These are phyloP conservation scores for Cercospora sp. DNA, from an alignment of 2,329 filamentous ascomycete genomes.

Conservation along the genomic window DNA sequence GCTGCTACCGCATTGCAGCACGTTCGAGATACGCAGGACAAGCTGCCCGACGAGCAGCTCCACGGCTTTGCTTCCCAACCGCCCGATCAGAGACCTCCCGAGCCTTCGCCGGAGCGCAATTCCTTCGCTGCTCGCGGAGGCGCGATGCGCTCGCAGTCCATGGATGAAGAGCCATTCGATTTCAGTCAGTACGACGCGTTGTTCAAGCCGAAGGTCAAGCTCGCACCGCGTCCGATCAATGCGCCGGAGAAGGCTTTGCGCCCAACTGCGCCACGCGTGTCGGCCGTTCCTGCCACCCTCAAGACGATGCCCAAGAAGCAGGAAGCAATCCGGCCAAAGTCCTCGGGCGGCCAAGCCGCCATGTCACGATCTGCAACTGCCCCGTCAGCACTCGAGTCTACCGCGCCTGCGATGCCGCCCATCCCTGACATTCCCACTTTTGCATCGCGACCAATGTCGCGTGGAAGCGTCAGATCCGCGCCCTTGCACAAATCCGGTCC, in stretches of 20 bases:
- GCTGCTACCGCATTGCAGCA: not conserved
- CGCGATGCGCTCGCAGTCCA: conserved; percentile 16
- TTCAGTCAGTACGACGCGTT: conserved; percentile 48
- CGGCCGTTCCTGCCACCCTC: conserved; percentile 35
- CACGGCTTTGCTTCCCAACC: not conserved
- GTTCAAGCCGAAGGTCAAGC: conserved; percentile 78
- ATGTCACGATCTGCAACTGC: conserved; percentile 17
- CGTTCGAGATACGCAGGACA: not conserved
- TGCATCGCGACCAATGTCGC: conserved; percentile 38
- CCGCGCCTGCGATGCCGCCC: conserved; percentile 37
- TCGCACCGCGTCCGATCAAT: conserved; percentile 77
- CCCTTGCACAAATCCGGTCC: conserved; percentile 42
- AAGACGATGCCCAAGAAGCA: conserved; percentile 34
- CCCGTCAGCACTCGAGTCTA: conserved; percentile 11
- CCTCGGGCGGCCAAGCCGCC: conserved; percentile 35
- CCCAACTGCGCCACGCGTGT: conserved; percentile 56
- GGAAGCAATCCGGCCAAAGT: conserved; percentile 40
- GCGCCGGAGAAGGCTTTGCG: conserved; percentile 50
- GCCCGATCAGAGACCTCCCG: conserved; percentile 3
- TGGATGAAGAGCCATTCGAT: conserved; percentile 49
- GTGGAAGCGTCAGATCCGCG: conserved; percentile 46
- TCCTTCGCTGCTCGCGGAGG: not conserved
- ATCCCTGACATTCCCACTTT: conserved; percentile 40
- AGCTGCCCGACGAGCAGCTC: not conserved
- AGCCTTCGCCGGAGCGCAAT: conserved; percentile 8